Evolutionary conservation across 2,329 filamentous ascomycete genomes (phyloP).

Genomic region (Escovopsis weberi): DNA sequence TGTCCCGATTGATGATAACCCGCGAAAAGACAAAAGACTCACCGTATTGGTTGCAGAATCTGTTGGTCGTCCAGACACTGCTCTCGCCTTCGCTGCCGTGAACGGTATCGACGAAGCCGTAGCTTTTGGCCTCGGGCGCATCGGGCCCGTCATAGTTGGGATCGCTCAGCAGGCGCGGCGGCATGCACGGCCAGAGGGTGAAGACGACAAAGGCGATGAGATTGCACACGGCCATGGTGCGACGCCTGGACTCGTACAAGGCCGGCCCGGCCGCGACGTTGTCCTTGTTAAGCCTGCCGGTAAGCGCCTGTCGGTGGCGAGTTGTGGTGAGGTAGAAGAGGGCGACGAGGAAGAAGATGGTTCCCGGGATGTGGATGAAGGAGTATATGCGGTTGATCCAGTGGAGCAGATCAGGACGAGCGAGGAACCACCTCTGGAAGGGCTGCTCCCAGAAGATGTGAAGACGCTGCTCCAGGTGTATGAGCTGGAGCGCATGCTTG

Average conservation of each 20-base stretch:
- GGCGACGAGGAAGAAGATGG: conserved; percentile 50
- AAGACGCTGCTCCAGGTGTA: conserved; percentile 49
- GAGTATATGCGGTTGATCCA: conserved; percentile 63
- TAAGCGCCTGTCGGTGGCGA: conserved; percentile 28
- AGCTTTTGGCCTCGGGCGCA: conserved; percentile 44
- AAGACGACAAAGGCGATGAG: conserved; percentile 46
- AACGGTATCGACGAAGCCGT: conserved; percentile 47
- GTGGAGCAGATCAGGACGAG: conserved; percentile 40
- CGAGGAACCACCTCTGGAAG: conserved; percentile 39
- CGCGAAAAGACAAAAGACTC: conserved; percentile 12
- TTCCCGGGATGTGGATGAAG: conserved; percentile 66
- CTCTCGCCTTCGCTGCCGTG: conserved; percentile 35
- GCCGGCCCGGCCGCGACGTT: conserved; percentile 25
- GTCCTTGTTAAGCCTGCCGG: conserved; percentile 14
- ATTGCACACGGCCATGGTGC: conserved; percentile 49
- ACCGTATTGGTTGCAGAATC: conserved; percentile 64
- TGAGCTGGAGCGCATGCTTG: conserved; percentile 51
- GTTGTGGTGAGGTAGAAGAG: conserved; percentile 59
- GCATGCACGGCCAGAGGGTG: conserved; percentile 50
- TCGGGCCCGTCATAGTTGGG: conserved; percentile 38
- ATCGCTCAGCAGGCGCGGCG: conserved; percentile 43
- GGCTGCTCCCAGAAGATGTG: conserved; percentile 50
- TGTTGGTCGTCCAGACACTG: conserved; percentile 52
- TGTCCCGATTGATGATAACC: not conserved
- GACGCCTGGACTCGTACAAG: conserved; percentile 39